Conservation (phyloP, 176 grass and related monocot species). For the Eleusine coracana region DNA sequence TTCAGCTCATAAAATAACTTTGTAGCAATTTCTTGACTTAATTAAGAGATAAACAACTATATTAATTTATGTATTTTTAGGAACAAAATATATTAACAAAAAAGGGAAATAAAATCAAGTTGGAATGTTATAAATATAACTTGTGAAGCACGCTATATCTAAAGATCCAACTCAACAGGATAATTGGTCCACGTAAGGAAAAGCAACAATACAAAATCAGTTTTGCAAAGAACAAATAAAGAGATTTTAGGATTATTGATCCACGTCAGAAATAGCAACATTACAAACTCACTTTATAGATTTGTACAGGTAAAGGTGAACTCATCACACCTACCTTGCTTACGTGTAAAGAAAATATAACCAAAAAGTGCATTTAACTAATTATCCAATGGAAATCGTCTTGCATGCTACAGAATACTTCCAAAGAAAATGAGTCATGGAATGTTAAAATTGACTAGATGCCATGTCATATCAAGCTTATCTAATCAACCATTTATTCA, state of each 20-base stretch:
- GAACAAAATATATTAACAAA: no score
- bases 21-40: no score
- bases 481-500: neutral
- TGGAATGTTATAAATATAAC: no score
- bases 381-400: neutral
- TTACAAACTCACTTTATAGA: neutral
- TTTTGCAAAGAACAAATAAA: neutral
- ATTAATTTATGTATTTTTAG: no score
- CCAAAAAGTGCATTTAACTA: neutral
- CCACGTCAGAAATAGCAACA: neutral
- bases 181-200: neutral
- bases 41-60: no score
- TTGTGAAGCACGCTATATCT: no score
- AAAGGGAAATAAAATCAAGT: no score
- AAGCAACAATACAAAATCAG: neutral
- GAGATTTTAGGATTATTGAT: neutral
- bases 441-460: neutral
- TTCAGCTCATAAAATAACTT: no score
- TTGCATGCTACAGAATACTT: neutral
- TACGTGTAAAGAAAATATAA: constrained; percentile 1
- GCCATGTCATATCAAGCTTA: constrained; percentile 1
- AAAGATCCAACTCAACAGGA: neutral
- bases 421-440: neutral
- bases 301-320: neutral
- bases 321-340: neutral